A percentile compares a stretch with the other conserved stretches of the same genome.
Evolutionary conservation across 2,329 filamentous ascomycete genomes (phyloP).

Genomic region (Chaetomium strumarium): DNA sequence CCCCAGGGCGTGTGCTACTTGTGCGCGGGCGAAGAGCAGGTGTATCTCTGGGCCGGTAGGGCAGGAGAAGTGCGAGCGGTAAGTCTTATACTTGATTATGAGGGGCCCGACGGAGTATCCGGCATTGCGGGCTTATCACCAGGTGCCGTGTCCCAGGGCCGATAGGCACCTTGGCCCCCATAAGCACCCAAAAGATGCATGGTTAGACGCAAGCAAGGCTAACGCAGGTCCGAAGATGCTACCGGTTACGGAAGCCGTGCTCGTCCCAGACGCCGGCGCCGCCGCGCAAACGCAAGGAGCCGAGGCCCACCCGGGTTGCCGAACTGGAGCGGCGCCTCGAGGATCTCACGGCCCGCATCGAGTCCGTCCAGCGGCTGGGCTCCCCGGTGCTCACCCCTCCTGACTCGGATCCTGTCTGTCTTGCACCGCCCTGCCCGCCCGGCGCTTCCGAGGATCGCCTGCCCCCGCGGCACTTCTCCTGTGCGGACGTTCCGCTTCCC

Average conservation of each 20-base stretch:
- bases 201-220: background rate
- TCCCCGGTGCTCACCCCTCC: constrained; percentile 18
- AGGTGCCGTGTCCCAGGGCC: background rate
- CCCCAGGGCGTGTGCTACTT: constrained; percentile 45
- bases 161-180: background rate
- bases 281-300: constrained; percentile 41
- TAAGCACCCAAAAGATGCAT: too few relatives aligned
- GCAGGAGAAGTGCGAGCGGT: constrained; percentile 43
- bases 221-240: constrained; percentile 33
- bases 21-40: constrained; percentile 47
- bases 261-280: constrained; percentile 43
- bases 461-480: background rate
- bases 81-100: background rate
- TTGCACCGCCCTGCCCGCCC: background rate
- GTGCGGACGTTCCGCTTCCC: background rate
- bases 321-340: constrained; percentile 46
- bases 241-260: constrained; percentile 44
- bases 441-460: background rate
- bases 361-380: constrained; percentile 23
- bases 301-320: constrained; percentile 43
- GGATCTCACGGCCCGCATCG: constrained; percentile 43
- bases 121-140: background rate
- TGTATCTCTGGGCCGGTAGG: constrained; percentile 40
- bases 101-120: background rate
- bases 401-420: constrained; percentile 9